phyloP scores from a whole-genome alignment of 257 asterid genomes.

The Mentha longifolia region DNA sequence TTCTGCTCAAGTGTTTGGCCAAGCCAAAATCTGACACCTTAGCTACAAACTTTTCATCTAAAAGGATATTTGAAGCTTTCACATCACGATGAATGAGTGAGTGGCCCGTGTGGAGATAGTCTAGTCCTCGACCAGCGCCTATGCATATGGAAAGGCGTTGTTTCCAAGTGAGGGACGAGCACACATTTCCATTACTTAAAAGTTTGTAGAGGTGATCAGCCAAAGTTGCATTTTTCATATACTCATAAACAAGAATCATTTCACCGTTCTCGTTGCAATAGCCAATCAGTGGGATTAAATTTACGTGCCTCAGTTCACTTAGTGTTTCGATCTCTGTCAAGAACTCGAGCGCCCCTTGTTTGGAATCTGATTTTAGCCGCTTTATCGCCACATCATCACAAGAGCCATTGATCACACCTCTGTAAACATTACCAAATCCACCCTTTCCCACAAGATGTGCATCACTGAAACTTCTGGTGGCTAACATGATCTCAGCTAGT shows the following conservation, averaged over 20 bases:
- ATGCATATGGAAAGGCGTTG: constrained; percentile 19
- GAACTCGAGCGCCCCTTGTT: constrained; percentile 50
- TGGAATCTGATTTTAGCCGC: constrained; percentile 38
- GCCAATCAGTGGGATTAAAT: not conserved
- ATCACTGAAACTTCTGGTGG: constrained; percentile 44
- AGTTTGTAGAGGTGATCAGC: constrained; percentile 14
- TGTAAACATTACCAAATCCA: constrained; percentile 39
- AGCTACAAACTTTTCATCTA: not conserved
- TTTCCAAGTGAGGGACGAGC: not conserved
- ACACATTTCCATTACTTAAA: not conserved
- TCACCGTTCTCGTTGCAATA: constrained; percentile 6
- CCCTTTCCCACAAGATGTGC: constrained; percentile 46
- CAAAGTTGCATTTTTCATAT: not conserved
- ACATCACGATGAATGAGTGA: constrained; percentile 22
- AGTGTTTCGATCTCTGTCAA: constrained; percentile 32
- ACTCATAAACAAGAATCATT: too few relatives aligned
- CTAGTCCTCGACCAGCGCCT: constrained; percentile 26
- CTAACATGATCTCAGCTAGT: constrained; percentile 38
- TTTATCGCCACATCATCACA: not conserved
- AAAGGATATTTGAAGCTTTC: constrained; percentile 18
- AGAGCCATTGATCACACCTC: constrained; percentile 14
- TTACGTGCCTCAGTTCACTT: constrained; percentile 16
- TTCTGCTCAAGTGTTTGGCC: constrained; percentile 8
- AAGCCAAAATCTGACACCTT: constrained; percentile 26
- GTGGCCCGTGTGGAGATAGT: constrained; percentile 24